A percentile compares a stretch with the other conserved stretches of the same genome.
These are phyloP conservation scores for Gracilaria vermiculophylla DNA, from an alignment of 23 red algal genomes.

Conservation along the genomic window DNA sequence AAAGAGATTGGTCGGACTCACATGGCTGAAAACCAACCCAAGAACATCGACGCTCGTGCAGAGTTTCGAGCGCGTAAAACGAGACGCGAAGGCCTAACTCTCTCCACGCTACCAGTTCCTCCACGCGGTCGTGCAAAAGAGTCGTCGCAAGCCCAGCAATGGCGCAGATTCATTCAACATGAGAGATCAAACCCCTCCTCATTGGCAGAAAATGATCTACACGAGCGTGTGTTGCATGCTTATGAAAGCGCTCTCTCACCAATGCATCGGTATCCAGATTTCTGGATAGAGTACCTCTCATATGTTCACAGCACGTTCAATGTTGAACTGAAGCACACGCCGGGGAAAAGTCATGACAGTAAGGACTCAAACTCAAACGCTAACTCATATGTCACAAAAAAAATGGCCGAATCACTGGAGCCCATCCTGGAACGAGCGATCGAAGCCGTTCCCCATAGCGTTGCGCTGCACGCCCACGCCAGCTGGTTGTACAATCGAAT, in stretches of 20 bases:
- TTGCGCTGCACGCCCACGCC: conserved; percentile 53
- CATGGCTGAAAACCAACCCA: conserved; percentile 50
- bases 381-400: conserved; percentile 14
- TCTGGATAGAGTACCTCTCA: conserved; percentile 80
- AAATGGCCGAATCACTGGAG: conserved; percentile 28
- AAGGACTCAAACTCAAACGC: conserved; percentile 15
- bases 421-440: conserved; percentile 55
- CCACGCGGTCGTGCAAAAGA: conserved; percentile 64
- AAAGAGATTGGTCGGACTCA: conserved; percentile 70
- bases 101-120: conserved; percentile 48
- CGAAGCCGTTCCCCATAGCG: conserved; percentile 58
- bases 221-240: conserved; percentile 63
- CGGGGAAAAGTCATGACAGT: not conserved
- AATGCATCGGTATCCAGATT: conserved; percentile 79
- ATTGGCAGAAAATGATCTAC: conserved; percentile 63
- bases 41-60: conserved; percentile 72
- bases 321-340: conserved; percentile 1
- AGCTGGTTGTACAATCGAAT: conserved; percentile 43
- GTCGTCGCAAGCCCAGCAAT: conserved; percentile 61
- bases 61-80: conserved; percentile 77
- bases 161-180: conserved; percentile 71
- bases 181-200: conserved; percentile 66
- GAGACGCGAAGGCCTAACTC: conserved; percentile 67
- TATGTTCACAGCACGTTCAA: conserved; percentile 43
- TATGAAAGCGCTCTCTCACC: conserved; percentile 78